Base-by-base conservation (phyloP, 1,284 basidiomycete species). In the Caloboletus firmus region DNA sequence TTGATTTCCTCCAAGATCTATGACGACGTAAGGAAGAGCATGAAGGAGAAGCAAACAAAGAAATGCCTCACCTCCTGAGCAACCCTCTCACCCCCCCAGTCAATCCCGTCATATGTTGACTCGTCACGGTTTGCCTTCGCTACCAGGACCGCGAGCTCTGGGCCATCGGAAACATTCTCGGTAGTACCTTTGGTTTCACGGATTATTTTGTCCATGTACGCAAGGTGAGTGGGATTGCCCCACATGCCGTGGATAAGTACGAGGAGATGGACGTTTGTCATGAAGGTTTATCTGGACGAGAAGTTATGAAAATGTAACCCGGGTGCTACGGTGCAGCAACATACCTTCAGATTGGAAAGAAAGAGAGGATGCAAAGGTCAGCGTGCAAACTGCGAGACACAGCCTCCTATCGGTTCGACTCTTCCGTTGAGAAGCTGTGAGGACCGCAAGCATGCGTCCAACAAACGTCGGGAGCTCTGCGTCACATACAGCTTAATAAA, bases 221-320 rank as follows among this genome's bases (percentile, higher is more conserved):
- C 68, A 12, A 85, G 73, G 64, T 87, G 79, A 39, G 52, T 48
- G 0, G 89, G 84, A 60, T 84, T 80, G 2, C 91, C 91, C 91
- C 91, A 93, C 83, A 93, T 89, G 35, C 91, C 91, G 63, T 93
- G 91, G 39, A 91, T 79, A 53, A 91, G 78, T 28, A 91, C 84
- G 17, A 87, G 76, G 12, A 89, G 77, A 62, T 89, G 87, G 15
- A 77, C 50, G 37, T 54, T 45, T 24, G 61, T 32, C 69, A 74
- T 74, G 45, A 32, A n/a, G 32, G 20, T 54, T 54, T 47, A 18
- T 51, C 45, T 46, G 6, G 26, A 28, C 6, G 20, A 45, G n/a
- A n/a, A n/a, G n/a, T n/a, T 7, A n/a, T 28, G 26, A 12, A 34
- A 51, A 28, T 22, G 15, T 39, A 42, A 44, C 8, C 46, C 11